Base-by-base conservation (phyloP, 257 asterid species). In the Scutellaria baicalensis region DNA sequence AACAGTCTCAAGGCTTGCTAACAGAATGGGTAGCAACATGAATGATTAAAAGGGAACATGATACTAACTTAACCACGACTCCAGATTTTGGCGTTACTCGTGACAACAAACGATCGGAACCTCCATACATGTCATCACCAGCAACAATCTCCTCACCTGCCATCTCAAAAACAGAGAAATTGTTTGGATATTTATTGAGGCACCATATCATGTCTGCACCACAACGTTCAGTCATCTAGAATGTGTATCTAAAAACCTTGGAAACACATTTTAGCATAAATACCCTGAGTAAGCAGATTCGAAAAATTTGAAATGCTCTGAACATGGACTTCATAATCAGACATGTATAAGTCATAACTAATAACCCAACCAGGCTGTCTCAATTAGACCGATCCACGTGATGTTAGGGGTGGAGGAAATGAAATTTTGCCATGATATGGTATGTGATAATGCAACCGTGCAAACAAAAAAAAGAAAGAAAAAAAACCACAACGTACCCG, bases 111-210 rank as follows among this genome's bases (percentile, higher is more conserved):
- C 99, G 88, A 81, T 93, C 99, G 71, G 99, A 93, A 74, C 99
- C 99, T 50, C 97, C 99, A 75, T 93, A 93, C 65, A 91, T 86
- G 84, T 93, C 99, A 69, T 84, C 95, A 47, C 99, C 97, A 66
- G 99, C 95, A 75, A 93, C 80, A 39, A 93, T 93, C 84, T 87
- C 99, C 78, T 84, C 84, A 47, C 97, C 99, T 93, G 64, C 63
- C 64, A 71, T 31, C 51, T 21, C 18, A 73, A 57, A 63, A 54
- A 43, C 13, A 27, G 6, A 69, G 21, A 45, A 55, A 14, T 31
- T 60, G 40, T 40, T 55, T 56, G 20, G 1, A 48, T 63, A 21
- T 33, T 35, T 43, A 8, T 12, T 10, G 48, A 40, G 51, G 48
- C 14, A 51, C 7, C 31, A 14, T 44, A 27, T 64, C 10, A 48